Conservation (phyloP, 495 filamentous ascomycete genomes). For the Neurospora discreta region DNA sequence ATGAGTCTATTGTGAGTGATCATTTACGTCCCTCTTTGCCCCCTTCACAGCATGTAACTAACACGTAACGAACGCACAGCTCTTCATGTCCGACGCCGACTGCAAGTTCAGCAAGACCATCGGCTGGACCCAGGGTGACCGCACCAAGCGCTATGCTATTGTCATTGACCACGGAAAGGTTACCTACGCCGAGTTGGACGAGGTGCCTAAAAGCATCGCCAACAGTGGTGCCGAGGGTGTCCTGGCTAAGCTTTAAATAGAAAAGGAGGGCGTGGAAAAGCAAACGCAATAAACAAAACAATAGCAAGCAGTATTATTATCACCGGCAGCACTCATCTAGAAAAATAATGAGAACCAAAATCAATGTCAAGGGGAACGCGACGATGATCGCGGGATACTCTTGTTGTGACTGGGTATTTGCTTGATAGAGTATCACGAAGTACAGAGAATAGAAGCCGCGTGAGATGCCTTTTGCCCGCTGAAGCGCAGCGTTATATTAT, state of each 20-base stretch:
- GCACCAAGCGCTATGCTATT: slow-evolving; percentile 74
- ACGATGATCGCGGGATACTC: not conserved
- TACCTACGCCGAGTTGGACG: slow-evolving; percentile 74
- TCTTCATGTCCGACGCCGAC: slow-evolving; percentile 76
- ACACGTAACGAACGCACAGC: slow-evolving; percentile 32
- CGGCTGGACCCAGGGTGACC: slow-evolving; percentile 68
- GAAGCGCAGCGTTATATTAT: not conserved
- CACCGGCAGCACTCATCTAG: not conserved
- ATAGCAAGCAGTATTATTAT: not conserved
- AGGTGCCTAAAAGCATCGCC: slow-evolving; percentile 53
- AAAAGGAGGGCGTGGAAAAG: not conserved
- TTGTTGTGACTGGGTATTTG: not conserved
- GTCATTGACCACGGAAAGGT: slow-evolving; percentile 86
- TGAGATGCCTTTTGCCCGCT: not conserved
- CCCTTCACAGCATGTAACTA: not conserved
- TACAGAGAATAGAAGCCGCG: not conserved
- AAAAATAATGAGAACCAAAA: not conserved
- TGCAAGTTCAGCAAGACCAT: slow-evolving; percentile 68
- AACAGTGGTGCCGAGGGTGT: slow-evolving; percentile 67
- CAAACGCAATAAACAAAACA: not conserved
- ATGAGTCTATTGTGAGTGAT: slow-evolving; percentile 61
- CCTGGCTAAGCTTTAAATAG: slow-evolving; percentile 49
- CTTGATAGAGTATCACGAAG: not conserved
- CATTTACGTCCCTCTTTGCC: not conserved
- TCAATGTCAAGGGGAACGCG: not conserved